Conservation (phyloP, 306 rosid species). For the Rosa multiflora region DNA sequence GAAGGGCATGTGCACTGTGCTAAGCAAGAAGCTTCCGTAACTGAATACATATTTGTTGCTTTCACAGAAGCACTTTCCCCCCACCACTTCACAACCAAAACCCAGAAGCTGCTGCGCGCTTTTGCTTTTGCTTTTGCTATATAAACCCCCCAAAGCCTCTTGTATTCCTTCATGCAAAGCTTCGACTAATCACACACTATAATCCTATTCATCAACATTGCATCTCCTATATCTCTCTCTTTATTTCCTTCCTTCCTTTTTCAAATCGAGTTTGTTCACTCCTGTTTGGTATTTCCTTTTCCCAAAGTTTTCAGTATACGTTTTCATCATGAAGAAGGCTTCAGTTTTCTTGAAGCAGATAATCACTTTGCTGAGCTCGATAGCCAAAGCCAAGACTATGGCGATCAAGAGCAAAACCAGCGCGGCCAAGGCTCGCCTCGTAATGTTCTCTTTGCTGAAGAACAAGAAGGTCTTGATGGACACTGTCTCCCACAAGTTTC, state of each 20-base stretch:
- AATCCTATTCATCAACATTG: neutral
- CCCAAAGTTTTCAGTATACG: neutral
- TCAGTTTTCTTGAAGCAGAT: conserved; percentile 58
- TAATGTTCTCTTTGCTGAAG: conserved; percentile 72
- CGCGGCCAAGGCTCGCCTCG: conserved; percentile 63
- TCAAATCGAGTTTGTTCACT: neutral
- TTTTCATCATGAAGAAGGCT: conserved; percentile 57
- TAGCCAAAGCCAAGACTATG: conserved; percentile 63
- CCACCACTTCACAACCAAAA: conserved; percentile 8
- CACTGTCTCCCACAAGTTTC: conserved; percentile 65
- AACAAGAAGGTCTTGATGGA: conserved; percentile 61
- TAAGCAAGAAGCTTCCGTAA: conserved; percentile 11
- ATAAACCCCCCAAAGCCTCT: conserved; percentile 25
- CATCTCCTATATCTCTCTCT: neutral
- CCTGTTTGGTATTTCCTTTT: neutral
- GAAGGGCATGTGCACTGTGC: conserved; percentile 16
- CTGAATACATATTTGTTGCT: conserved; percentile 3
- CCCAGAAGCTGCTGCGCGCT: neutral
- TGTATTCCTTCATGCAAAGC: conserved; percentile 37
- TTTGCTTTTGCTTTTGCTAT: conserved; percentile 19
- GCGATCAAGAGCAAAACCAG: conserved; percentile 63
- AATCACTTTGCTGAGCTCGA: conserved; percentile 45
- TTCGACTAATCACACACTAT: neutral
- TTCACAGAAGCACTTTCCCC: conserved; percentile 5
- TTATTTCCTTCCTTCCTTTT: neutral